Evolutionary conservation across 495 filamentous ascomycete genomes (phyloP).

Genomic region (Neurospora sp.): DNA sequence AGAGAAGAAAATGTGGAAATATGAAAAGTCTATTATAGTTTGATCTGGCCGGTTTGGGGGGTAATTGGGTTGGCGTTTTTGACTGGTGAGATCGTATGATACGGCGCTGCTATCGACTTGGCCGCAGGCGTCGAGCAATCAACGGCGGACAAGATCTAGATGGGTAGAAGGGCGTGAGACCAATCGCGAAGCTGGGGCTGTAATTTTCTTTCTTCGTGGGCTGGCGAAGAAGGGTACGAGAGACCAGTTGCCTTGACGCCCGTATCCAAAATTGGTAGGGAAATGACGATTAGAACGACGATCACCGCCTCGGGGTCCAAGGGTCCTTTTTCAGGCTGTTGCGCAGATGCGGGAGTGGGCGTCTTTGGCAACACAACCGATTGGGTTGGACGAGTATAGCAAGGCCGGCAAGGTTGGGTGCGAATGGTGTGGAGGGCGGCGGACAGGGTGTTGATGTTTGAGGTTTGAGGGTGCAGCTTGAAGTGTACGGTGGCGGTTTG

Average conservation of each 20-base stretch:
- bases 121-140: background rate
- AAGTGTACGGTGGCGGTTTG: background rate
- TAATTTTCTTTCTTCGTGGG: constrained; percentile 7
- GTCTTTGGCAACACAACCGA: background rate
- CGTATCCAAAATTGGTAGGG: constrained; percentile 8
- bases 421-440: background rate
- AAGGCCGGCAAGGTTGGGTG: background rate
- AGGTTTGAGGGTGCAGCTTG: background rate
- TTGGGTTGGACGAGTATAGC: background rate
- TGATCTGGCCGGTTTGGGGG: background rate
- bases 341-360: background rate
- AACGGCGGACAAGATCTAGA: background rate
- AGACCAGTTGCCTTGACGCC: constrained; percentile 13
- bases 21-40: background rate
- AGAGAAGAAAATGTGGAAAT: constrained; percentile 1
- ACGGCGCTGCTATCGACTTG: background rate
- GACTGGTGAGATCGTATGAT: background rate
- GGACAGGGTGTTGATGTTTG: background rate
- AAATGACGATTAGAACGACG: constrained; percentile 11
- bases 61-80: background rate
- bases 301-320: constrained; percentile 11
- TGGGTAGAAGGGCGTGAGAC: background rate
- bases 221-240: constrained; percentile 2
- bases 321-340: background rate
- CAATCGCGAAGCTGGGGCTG: constrained; percentile 14